phyloP scores from a whole-genome alignment of 495 filamentous ascomycete species.

The Sordaria brevicollis region DNA sequence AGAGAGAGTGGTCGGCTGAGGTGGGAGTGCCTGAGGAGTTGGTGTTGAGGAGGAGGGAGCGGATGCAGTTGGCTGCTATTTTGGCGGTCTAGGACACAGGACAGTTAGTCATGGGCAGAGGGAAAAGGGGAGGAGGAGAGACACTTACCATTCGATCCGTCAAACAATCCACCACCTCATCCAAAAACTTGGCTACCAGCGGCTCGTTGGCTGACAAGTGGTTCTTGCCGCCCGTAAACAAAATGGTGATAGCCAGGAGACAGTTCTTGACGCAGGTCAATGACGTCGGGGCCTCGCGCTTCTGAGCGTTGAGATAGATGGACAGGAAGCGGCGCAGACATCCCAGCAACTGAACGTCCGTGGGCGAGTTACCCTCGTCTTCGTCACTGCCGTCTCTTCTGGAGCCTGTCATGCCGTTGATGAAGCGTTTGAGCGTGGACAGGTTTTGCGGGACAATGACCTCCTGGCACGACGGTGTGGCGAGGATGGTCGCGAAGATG shows the following conservation, averaged over 20 bases:
- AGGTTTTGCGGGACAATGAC: conserved; percentile 83
- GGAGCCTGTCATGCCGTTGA: conserved; percentile 55
- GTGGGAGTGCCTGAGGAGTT: conserved; percentile 36
- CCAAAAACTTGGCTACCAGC: conserved; percentile 55
- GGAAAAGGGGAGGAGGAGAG: background rate
- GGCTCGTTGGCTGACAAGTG: conserved; percentile 62
- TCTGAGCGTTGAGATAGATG: conserved; percentile 74
- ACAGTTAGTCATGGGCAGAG: background rate
- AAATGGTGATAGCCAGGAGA: conserved; percentile 75
- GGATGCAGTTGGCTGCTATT: conserved; percentile 77
- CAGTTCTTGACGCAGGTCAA: conserved; percentile 88
- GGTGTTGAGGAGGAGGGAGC: conserved; percentile 61
- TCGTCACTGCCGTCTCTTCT: conserved; percentile 16
- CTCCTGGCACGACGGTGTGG: conserved; percentile 74
- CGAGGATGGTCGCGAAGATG: conserved; percentile 88
- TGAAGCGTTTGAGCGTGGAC: conserved; percentile 85
- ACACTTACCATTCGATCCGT: conserved; percentile 57
- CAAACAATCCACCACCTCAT: conserved; percentile 75
- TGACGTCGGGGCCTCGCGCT: conserved; percentile 68
- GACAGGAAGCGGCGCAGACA: conserved; percentile 69
- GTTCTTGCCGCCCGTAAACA: conserved; percentile 70
- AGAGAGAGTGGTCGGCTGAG: conserved; percentile 59
- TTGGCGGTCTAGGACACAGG: conserved; percentile 52
- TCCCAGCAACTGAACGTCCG: conserved; percentile 48
- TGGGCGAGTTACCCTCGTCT: conserved; percentile 20